Percentiles rank a stretch among this genome's conserved stretches.
Evolutionary conservation across 768 basidiomycete genomes (phyloP).

Genomic region (Cyathus striatus): DNA sequence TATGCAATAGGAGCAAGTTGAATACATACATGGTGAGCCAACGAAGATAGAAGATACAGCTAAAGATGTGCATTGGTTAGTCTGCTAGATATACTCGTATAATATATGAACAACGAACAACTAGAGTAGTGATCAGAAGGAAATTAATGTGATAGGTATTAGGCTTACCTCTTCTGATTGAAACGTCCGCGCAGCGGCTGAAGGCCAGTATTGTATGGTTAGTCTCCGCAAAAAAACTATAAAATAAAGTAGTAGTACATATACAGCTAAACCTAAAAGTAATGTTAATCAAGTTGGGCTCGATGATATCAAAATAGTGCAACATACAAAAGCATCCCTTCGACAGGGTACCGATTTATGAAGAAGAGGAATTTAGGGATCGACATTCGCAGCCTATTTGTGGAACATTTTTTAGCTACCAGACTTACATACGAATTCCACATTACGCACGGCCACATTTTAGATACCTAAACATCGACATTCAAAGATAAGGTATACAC

Average conservation of each 20-base stretch:
- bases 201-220: background rate
- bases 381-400: slow-evolving; percentile 13
- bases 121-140: background rate
- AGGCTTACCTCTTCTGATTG: slow-evolving; percentile 8
- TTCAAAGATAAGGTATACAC: background rate
- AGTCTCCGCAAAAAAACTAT: background rate
- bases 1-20: background rate
- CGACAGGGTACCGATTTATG: slow-evolving; percentile 20
- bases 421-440: background rate
- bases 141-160: background rate
- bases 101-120: slow-evolving; percentile 1
- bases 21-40: slow-evolving; percentile 20
- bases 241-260: slow-evolving; percentile 8
- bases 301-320: background rate
- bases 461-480: slow-evolving; percentile 8
- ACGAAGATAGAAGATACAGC: slow-evolving; percentile 23
- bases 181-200: slow-evolving; percentile 15
- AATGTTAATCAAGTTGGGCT: background rate
- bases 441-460: slow-evolving; percentile 17
- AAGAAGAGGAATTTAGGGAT: slow-evolving; percentile 19
- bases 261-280: slow-evolving; percentile 22
- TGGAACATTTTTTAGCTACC: background rate
- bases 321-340: slow-evolving; percentile 19
- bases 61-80: slow-evolving; percentile 2
- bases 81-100: background rate